Evolutionary conservation across 2,329 filamentous ascomycete species (phyloP).

Genomic region (Amylocarpus encephaloides): DNA sequence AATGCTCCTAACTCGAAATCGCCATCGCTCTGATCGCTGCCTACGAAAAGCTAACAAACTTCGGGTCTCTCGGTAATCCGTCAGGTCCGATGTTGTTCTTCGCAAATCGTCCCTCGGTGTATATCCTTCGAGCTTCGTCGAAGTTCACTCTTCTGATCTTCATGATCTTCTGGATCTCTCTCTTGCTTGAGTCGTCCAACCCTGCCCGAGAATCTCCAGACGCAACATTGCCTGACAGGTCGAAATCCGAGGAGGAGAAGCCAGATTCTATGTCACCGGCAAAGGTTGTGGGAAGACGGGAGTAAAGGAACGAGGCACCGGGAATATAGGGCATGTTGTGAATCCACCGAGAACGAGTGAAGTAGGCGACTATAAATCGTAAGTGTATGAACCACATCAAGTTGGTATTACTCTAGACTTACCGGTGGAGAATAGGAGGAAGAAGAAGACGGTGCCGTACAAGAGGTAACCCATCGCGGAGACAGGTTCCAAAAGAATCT

Average conservation of each 20-base stretch:
- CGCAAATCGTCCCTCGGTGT: conserved; percentile 78
- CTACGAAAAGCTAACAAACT: conserved; percentile 78
- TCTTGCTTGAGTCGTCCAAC: conserved; percentile 73
- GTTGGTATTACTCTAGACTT: conserved; percentile 27
- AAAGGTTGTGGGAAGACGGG: conserved; percentile 71
- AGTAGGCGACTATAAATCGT: conserved; percentile 56
- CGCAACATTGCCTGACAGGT: conserved; percentile 73
- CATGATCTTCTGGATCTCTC: conserved; percentile 85
- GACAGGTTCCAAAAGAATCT: not conserved
- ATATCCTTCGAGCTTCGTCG: conserved; percentile 82
- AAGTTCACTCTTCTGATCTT: conserved; percentile 75
- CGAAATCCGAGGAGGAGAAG: conserved; percentile 75
- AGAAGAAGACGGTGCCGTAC: conserved; percentile 67
- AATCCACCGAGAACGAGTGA: conserved; percentile 74
- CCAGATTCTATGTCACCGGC: conserved; percentile 81
- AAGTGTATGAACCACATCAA: conserved; percentile 7
- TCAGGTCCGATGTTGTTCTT: conserved; percentile 85
- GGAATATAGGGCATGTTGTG: conserved; percentile 54
- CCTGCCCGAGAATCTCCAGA: conserved; percentile 73
- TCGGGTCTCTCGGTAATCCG: conserved; percentile 81
- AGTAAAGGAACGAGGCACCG: conserved; percentile 61
- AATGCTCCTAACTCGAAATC: not conserved
- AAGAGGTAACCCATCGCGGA: conserved; percentile 68
- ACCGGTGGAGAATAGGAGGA: conserved; percentile 67
- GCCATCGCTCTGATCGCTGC: not conserved